These are phyloP conservation scores for Microbotryum silenes-acaulis DNA, from an alignment of 1,284 basidiomycete species.

Conservation along the genomic window DNA sequence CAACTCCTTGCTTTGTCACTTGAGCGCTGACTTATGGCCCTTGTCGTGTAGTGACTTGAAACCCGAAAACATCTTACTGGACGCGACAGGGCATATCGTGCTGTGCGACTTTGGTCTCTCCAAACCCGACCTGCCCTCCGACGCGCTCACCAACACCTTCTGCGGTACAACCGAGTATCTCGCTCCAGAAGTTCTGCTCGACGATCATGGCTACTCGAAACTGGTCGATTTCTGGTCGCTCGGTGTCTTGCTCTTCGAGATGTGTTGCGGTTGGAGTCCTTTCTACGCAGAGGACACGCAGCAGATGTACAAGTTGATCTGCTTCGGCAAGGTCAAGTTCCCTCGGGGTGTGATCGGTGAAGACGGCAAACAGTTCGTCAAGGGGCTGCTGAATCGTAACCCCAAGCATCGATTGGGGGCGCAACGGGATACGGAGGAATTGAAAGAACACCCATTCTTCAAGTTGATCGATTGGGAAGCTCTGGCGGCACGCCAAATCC, in stretches of 20 bases:
- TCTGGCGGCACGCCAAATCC: constrained; percentile 79
- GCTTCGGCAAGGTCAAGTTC: constrained; percentile 93
- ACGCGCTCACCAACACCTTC: constrained; percentile 81
- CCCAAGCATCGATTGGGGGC: constrained; percentile 94
- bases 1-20: neutral
- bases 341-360: constrained; percentile 91
- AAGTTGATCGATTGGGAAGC: constrained; percentile 81
- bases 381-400: constrained; percentile 94
- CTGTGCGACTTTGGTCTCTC: constrained; percentile 95
- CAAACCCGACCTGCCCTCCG: constrained; percentile 86
- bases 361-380: constrained; percentile 98
- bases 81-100: constrained; percentile 93
- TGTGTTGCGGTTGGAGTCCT: constrained; percentile 99
- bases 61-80: constrained; percentile 93
- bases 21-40: neutral
- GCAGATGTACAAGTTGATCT: constrained; percentile 99
- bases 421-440: constrained; percentile 78
- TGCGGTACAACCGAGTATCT: constrained; percentile 57
- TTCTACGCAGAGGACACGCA: constrained; percentile 99
- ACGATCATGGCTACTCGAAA: constrained; percentile 97
- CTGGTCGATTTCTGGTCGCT: constrained; percentile 94
- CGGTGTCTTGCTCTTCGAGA: constrained; percentile 47
- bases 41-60: constrained; percentile 65
- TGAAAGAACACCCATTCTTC: constrained; percentile 97
- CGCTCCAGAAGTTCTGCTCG: constrained; percentile 95